Base-by-base conservation (phyloP, 1,284 basidiomycete species). In the Serendipita sp. region DNA sequence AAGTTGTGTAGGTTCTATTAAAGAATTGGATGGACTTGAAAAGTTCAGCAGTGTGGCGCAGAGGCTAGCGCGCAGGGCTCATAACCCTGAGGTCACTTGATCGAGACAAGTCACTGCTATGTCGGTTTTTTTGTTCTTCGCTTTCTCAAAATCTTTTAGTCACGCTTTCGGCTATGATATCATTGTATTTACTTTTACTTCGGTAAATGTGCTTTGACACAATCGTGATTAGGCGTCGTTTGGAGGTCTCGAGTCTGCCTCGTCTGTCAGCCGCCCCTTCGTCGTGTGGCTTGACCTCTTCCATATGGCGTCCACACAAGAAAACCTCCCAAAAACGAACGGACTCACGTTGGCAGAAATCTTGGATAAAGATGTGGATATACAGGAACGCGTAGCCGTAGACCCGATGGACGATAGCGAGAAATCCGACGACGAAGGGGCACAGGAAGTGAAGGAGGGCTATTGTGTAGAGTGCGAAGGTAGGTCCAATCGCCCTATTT, bases 381-480 rank as follows among this genome's bases (percentile, higher is more conserved):
- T 35, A 5, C 22, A n/a, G 26, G 64, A 62, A 12, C 50, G 49
- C 6, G 29, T 61, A 12, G 15, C 44, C 26, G 44, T 29, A 26
- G 64, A 64, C 29, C 41, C 34, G 17, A 17, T n/a, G 49, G 10
- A 15, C 34, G 65, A 61, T 47, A 22, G 2, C 43, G 38, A 55
- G 34, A 55, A 26, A 34, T 49, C 41, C 60, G 42, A 26, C 22
- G 84, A 88, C 67, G 85, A 85, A 68, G 73, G 74, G 2, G 77
- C 78, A 63, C 74, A 72, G 43, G 75, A 77, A 10, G 74, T 75
- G 3, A 73, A 76, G 4, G 82, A 87, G 63, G 88, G 87, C 0
- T 87, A 77, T 69, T 91, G 88, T 67, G 72, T 89, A 62, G 88
- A 91, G 71, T 91, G 88, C 70, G 88, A 90, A 81, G 88, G 88